Base-by-base conservation (phyloP, 2,329 filamentous ascomycete genomes). In the Stemphylium lycopersici region DNA sequence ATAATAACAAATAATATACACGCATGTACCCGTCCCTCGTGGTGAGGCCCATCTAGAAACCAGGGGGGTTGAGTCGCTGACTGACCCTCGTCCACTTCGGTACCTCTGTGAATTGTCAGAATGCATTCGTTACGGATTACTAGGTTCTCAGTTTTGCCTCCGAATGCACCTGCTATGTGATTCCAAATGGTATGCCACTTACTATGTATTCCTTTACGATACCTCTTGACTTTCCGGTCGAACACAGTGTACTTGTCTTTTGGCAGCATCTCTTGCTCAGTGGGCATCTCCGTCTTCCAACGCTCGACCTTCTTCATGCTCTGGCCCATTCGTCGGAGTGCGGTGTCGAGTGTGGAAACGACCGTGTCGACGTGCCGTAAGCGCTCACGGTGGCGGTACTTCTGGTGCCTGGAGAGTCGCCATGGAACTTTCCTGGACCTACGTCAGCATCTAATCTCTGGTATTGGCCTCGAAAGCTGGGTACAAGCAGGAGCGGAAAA, bases 201-300 rank as follows among this genome's bases (percentile, higher is more conserved):
- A 96, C 93, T 98, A 79, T 98, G 93, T 76, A 99, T 93, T 51
- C 92, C 91, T 86, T 99, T 99, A 74, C 95, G 84, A 77, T 98
- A 99, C 68, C 86, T 88, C 86, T 93, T 96, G 76, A 90, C 92
- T 78, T 98, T 97, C 68, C 93, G 88, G 78, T 96, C 93, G 78
- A 98, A 99, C 70, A 99, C 89, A 24, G 91, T 96, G 80, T 99
- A 99, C 80, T 99, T 99, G 80, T 99, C 95, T 78, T 86, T 89
- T 41, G 95, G 89, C 75, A 96, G 75, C 95, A 99, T 99, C 82
- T 98, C 92, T 70, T 87, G 84, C 83, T 99, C 95, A 22, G 87
- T 90, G 18, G 95, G 95, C 95, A 99, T 99, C 78, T 96, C 91
- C 33, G 84, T 83, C 82, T 95, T 96, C 95, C 95, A 99, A 71